Conservation (phyloP, 768 basidiomycete genomes). For the Lenzites betulinus region DNA sequence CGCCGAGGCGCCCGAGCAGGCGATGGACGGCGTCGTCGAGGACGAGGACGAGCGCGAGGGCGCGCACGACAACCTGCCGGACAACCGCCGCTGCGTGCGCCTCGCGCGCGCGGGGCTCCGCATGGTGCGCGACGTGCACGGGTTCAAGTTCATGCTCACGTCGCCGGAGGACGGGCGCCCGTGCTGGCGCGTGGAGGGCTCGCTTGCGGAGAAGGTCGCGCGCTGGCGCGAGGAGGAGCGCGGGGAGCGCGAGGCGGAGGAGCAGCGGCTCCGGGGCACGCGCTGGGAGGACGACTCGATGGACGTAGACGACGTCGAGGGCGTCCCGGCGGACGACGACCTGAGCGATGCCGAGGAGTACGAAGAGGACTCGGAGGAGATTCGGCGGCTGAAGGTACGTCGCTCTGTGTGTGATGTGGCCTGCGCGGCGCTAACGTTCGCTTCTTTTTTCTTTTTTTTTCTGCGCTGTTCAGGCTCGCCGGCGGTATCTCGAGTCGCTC, state of each 20-base stretch:
- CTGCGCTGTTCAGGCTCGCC: conserved; percentile 55
- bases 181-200: conserved; percentile 65
- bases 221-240: conserved; percentile 72
- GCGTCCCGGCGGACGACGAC: conserved; percentile 49
- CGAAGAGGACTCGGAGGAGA: conserved; percentile 68
- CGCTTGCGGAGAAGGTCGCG: conserved; percentile 65
- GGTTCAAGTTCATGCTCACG: conserved; percentile 57
- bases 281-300: conserved; percentile 69
- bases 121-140: conserved; percentile 70
- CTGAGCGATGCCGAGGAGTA: conserved; percentile 51
- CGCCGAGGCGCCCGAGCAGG: conserved; percentile 51
- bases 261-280: conserved; percentile 58
- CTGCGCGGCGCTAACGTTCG: too few species aligned
- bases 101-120: conserved; percentile 69
- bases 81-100: conserved; percentile 68
- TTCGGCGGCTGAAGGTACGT: conserved; percentile 78
- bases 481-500: conserved; percentile 72
- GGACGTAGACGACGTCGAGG: conserved; percentile 67
- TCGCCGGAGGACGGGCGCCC: conserved; percentile 47
- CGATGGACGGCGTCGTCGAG: conserved; percentile 80
- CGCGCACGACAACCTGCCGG: conserved; percentile 26
- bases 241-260: conserved; percentile 68
- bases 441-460: background rate
- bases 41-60: conserved; percentile 63
- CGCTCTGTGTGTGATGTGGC: background rate